These are phyloP conservation scores for Fragaria nilgerrensis DNA, from an alignment of 306 rosid species.

Conservation along the genomic window DNA sequence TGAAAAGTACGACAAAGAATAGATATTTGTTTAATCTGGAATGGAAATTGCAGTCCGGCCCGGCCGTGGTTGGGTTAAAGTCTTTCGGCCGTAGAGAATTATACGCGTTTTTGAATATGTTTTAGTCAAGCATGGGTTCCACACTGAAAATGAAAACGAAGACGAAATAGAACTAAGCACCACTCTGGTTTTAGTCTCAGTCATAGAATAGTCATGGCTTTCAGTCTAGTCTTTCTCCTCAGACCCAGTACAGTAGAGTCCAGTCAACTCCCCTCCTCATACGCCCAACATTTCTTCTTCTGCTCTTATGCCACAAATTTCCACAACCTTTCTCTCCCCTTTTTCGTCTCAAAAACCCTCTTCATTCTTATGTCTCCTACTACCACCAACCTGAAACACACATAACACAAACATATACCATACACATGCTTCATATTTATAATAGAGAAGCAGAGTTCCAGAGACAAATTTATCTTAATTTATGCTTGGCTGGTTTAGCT, in stretches of 20 bases:
- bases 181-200: background rate
- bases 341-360: background rate
- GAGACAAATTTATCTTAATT: background rate
- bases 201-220: background rate
- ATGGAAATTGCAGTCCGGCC: background rate
- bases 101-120: slow-evolving; percentile 14
- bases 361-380: slow-evolving; percentile 1
- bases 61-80: background rate
- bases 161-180: background rate
- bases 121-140: slow-evolving; percentile 19
- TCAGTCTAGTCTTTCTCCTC: background rate
- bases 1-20: no score
- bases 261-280: slow-evolving; percentile 39
- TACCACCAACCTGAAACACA: slow-evolving; percentile 19
- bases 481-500: background rate
- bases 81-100: background rate
- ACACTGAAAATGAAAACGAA: background rate
- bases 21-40: background rate
- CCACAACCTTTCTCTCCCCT: background rate
- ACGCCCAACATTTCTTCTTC: background rate
- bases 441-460: background rate
- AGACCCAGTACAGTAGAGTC: background rate
- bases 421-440: background rate
- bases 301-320: background rate
- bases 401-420: background rate